Evolutionary conservation across 352 stramenopile species (phyloP).

Genomic region (Phytopythium ostracodes): DNA sequence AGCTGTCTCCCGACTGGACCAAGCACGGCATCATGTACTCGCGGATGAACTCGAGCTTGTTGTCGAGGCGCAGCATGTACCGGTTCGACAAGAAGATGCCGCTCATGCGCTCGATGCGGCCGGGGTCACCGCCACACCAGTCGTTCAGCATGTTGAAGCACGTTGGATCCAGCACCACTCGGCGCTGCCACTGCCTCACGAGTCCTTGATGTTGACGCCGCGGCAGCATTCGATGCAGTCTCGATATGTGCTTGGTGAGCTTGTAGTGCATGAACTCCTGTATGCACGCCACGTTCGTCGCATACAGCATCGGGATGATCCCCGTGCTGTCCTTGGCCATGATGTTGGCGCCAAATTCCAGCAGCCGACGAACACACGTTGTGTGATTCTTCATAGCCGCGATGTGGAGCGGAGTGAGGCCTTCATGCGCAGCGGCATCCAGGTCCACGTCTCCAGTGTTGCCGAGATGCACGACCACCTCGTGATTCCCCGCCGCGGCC

Average conservation of each 20-base stretch:
- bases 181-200: constrained; percentile 43
- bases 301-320: constrained; percentile 48
- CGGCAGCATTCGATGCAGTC: constrained; percentile 41
- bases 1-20: constrained; percentile 1
- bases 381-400: constrained; percentile 30
- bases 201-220: constrained; percentile 42
- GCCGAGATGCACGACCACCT: constrained; percentile 34
- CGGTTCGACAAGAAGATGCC: constrained; percentile 39
- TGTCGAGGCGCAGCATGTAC: constrained; percentile 59
- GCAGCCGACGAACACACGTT: constrained; percentile 32
- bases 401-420: constrained; percentile 58
- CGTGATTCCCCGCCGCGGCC: constrained; percentile 41
- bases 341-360: constrained; percentile 31
- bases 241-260: constrained; percentile 48
- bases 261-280: constrained; percentile 59
- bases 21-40: constrained; percentile 34
- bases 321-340: constrained; percentile 39
- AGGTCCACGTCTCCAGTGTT: constrained; percentile 31
- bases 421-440: constrained; percentile 30
- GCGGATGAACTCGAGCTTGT: constrained; percentile 55
- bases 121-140: constrained; percentile 44
- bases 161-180: constrained; percentile 32
- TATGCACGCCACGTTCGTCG: constrained; percentile 18
- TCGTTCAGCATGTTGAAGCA: constrained; percentile 70
- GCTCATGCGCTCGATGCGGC: constrained; percentile 50